Conservation (phyloP, 768 basidiomycete genomes). For the Suillus variegatus region DNA sequence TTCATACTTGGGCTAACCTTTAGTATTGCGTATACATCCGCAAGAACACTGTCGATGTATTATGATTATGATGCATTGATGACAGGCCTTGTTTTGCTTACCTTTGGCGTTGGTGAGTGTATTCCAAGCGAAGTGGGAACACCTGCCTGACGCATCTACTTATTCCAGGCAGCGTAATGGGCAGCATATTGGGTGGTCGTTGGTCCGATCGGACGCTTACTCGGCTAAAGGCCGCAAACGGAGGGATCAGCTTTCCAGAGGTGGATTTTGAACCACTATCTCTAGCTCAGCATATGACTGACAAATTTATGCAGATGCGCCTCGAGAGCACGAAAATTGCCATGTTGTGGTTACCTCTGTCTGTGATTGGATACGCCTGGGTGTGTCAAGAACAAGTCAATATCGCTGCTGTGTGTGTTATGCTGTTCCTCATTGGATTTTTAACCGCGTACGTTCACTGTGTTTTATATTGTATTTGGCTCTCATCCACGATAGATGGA, state of each 20-base stretch:
- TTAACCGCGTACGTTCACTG: constrained; percentile 55
- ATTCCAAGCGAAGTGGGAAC: not conserved
- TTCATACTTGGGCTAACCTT: constrained; percentile 73
- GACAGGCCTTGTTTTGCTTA: constrained; percentile 76
- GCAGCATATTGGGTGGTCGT: constrained; percentile 58
- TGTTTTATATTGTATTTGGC: not conserved
- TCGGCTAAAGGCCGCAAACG: constrained; percentile 42
- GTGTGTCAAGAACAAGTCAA: constrained; percentile 62
- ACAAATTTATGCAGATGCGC: constrained; percentile 54
- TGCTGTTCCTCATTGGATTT: constrained; percentile 73
- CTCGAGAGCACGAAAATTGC: constrained; percentile 61
- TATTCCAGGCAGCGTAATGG: constrained; percentile 45
- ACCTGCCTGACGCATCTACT: not conserved
- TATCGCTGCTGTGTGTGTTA: constrained; percentile 67
- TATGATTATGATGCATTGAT: constrained; percentile 72
- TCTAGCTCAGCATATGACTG: not conserved
- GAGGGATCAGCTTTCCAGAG: constrained; percentile 59
- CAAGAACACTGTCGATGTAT: constrained; percentile 61
- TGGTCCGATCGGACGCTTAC: constrained; percentile 55
- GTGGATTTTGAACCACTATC: constrained; percentile 32
- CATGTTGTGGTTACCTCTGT: constrained; percentile 53
- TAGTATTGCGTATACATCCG: constrained; percentile 70
- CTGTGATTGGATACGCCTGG: constrained; percentile 76
- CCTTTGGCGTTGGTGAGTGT: constrained; percentile 63
- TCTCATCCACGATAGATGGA: constrained; percentile 37